phyloP scores from a whole-genome alignment of 208 protist species.

The Acanthamoeba culbertsoni region DNA sequence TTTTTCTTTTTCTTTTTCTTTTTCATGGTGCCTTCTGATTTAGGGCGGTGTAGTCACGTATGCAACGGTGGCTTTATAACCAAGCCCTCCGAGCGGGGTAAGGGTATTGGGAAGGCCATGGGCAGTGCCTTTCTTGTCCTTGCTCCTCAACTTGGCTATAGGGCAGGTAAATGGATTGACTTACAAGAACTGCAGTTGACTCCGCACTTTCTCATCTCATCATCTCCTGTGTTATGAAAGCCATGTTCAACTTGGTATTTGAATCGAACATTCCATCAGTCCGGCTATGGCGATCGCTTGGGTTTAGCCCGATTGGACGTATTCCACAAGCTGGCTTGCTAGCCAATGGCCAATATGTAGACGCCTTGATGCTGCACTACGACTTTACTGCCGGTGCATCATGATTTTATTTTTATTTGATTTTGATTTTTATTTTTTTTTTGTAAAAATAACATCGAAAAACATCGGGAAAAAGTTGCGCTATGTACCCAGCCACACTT shows the following conservation, averaged over 20 bases:
- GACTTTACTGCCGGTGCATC: slow-evolving; percentile 10
- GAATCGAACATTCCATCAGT: background rate
- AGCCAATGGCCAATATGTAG: background rate
- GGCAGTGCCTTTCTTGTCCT: background rate
- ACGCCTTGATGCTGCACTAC: background rate
- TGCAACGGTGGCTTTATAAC: background rate
- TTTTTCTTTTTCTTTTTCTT: background rate
- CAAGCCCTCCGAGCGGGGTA: background rate
- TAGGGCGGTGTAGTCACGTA: background rate
- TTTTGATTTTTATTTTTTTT: background rate
- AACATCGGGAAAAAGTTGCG: too few species aligned
- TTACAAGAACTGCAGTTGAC: too few species aligned
- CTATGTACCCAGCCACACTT: too few species aligned
- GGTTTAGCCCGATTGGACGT: background rate
- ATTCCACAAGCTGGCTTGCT: background rate
- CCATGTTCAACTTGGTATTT: slow-evolving; percentile 32
- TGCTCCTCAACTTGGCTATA: background rate
- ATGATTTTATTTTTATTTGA: too few species aligned
- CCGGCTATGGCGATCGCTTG: background rate
- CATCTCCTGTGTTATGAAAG: background rate
- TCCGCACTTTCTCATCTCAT: background rate
- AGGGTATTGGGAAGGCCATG: background rate
- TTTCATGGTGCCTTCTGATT: background rate
- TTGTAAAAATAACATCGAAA: too few species aligned
- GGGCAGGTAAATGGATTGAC: too few species aligned